phyloP scores from a whole-genome alignment of 192 early-diverging fungal species.

The Geranomyces michiganensis region DNA sequence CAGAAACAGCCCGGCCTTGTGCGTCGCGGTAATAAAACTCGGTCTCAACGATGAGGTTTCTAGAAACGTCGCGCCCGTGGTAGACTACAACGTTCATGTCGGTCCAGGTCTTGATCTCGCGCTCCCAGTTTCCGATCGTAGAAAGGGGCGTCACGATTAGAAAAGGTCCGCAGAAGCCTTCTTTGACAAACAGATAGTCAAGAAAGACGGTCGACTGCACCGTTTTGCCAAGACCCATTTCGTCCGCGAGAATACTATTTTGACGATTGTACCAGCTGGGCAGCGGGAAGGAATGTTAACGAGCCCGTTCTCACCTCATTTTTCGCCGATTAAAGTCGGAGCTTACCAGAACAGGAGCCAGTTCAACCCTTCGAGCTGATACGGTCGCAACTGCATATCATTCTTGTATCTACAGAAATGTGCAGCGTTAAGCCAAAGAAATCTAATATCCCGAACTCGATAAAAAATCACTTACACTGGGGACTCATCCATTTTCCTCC shows the following conservation, averaged over 20 bases:
- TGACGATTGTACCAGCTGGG: constrained; percentile 69
- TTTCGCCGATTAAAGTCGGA: no score
- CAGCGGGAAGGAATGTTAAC: not conserved
- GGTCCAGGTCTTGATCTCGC: constrained; percentile 78
- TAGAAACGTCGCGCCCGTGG: constrained; percentile 70
- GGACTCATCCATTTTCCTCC: constrained; percentile 62
- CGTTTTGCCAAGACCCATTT: constrained; percentile 70
- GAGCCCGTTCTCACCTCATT: no score
- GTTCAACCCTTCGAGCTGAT: constrained; percentile 84
- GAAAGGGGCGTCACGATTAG: constrained; percentile 65
- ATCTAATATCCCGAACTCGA: not conserved
- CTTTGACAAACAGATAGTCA: constrained; percentile 64
- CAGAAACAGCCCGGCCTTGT: constrained; percentile 33
- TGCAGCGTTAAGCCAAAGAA: not conserved
- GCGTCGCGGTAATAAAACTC: constrained; percentile 74
- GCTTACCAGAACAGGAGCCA: constrained; percentile 75
- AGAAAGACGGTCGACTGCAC: constrained; percentile 79
- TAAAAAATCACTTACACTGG: constrained; percentile 47
- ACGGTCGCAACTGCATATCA: constrained; percentile 69
- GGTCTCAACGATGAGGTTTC: constrained; percentile 79
- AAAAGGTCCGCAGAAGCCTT: constrained; percentile 74
- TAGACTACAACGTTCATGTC: constrained; percentile 73
- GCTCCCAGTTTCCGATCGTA: constrained; percentile 68
- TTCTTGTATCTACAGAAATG: constrained; percentile 58
- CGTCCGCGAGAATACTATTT: constrained; percentile 64